Conservation (phyloP, 176 grass and related monocot species). For the Guadua angustifolia region DNA sequence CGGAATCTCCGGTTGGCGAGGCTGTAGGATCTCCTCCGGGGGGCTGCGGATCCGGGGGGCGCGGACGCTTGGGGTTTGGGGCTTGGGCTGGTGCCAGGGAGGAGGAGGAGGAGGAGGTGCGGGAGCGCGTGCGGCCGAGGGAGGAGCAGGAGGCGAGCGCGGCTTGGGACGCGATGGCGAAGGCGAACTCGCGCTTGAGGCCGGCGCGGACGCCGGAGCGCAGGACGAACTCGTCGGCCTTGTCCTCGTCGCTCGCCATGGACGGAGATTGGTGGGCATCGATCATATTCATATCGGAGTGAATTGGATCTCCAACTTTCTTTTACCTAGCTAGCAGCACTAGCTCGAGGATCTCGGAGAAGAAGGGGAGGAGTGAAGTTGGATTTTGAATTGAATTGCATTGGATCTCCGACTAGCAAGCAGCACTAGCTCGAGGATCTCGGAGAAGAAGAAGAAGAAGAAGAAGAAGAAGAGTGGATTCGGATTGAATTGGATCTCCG, state of each 20-base stretch:
- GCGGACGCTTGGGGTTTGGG: conserved; percentile 44
- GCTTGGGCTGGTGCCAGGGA: not conserved
- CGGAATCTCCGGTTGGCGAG: not conserved
- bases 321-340: not conserved
- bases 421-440: too few relatives aligned
- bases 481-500: too few relatives aligned
- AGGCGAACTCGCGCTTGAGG: conserved; percentile 92
- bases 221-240: conserved; percentile 62
- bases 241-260: not conserved
- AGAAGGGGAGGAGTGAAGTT: too few relatives aligned
- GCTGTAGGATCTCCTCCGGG: not conserved
- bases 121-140: conserved; percentile 82
- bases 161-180: conserved; percentile 81
- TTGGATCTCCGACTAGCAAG: too few relatives aligned
- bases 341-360: not conserved
- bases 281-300: not conserved
- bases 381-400: not conserved
- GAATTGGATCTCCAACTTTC: not conserved
- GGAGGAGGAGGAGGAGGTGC: not conserved
- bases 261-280: not conserved
- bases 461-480: too few relatives aligned
- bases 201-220: conserved; percentile 87
- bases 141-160: conserved; percentile 36
- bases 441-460: too few relatives aligned
- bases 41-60: conserved; percentile 11